A percentile compares a stretch with the other conserved stretches of the same genome.
Conservation (phyloP, 768 basidiomycete species). For the Phanerochaete carnosa region DNA sequence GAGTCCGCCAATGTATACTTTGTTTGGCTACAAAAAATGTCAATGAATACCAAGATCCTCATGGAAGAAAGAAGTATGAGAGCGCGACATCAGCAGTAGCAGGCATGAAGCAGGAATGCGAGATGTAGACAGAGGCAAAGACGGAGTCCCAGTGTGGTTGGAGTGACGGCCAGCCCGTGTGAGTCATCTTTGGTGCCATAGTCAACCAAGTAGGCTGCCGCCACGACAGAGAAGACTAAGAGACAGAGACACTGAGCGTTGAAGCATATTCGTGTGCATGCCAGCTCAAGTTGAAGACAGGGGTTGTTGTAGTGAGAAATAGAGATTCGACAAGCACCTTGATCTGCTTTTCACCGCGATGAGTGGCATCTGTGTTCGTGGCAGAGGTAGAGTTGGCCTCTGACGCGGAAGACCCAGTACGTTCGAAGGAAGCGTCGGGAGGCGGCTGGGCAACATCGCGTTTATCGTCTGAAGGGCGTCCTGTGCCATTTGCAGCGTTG, state of each 20-base stretch:
- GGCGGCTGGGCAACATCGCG: slow-evolving; percentile 11
- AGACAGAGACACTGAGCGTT: slow-evolving; percentile 54
- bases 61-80: slow-evolving; percentile 8
- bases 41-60: slow-evolving; percentile 41
- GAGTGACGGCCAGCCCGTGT: background rate
- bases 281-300: slow-evolving; percentile 13
- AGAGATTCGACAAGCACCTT: slow-evolving; percentile 30
- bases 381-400: slow-evolving; percentile 6
- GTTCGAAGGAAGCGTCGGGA: slow-evolving; percentile 15
- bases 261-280: slow-evolving; percentile 20
- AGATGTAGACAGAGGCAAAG: background rate
- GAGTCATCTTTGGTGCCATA: background rate
- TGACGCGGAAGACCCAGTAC: slow-evolving; percentile 11
- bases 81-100: background rate
- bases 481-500: slow-evolving; percentile 18
- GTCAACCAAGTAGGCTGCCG: background rate
- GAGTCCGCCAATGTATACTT: slow-evolving; percentile 88
- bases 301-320: slow-evolving; percentile 15
- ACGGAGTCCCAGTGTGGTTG: slow-evolving; percentile 4
- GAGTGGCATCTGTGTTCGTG: slow-evolving; percentile 12
- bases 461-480: slow-evolving; percentile 20
- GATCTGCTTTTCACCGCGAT: slow-evolving; percentile 29
- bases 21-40: slow-evolving; percentile 79
- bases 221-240: slow-evolving; percentile 20
- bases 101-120: slow-evolving; percentile 1